Conservation (phyloP, 805 yeast species). For the Pichia insulana region DNA sequence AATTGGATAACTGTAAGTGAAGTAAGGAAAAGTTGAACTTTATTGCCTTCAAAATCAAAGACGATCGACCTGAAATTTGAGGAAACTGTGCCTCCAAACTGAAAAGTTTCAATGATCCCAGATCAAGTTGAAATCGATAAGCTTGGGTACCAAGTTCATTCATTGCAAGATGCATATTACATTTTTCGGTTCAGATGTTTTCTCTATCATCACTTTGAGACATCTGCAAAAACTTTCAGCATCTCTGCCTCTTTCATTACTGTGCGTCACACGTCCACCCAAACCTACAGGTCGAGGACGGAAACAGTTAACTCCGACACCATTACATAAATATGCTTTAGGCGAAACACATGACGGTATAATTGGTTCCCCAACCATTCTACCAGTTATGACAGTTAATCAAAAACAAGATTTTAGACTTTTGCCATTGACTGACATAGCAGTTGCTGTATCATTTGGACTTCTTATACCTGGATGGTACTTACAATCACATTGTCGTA, state of each 20-base stretch:
- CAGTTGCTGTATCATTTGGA: conserved; percentile 88
- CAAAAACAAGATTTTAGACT: not conserved
- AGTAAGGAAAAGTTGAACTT: too few relatives aligned
- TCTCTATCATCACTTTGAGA: conserved; percentile 49
- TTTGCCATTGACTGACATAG: not conserved
- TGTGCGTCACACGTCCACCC: not conserved
- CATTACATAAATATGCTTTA: not conserved
- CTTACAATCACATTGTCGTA: conserved; percentile 33
- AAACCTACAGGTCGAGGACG: conserved; percentile 57
- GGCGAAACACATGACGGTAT: conserved; percentile 25
- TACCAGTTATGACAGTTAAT: conserved; percentile 31
- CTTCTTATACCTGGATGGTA: conserved; percentile 61
- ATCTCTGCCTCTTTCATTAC: conserved; percentile 12
- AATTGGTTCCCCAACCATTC: conserved; percentile 27
- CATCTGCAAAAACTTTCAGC: conserved; percentile 20
- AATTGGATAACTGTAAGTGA: too few relatives aligned
- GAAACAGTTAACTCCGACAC: conserved; percentile 23
- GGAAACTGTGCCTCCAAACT: too few relatives aligned
- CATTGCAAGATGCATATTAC: conserved; percentile 41
- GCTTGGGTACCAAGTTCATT: too few relatives aligned
- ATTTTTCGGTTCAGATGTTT: conserved; percentile 72
- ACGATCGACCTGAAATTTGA: too few relatives aligned
- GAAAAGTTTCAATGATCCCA: too few relatives aligned
- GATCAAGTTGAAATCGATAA: too few relatives aligned
- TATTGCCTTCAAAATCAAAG: too few relatives aligned